Evolutionary conservation across 1,284 basidiomycete species (phyloP).

Genomic region (Ceratobasidium sp.): DNA sequence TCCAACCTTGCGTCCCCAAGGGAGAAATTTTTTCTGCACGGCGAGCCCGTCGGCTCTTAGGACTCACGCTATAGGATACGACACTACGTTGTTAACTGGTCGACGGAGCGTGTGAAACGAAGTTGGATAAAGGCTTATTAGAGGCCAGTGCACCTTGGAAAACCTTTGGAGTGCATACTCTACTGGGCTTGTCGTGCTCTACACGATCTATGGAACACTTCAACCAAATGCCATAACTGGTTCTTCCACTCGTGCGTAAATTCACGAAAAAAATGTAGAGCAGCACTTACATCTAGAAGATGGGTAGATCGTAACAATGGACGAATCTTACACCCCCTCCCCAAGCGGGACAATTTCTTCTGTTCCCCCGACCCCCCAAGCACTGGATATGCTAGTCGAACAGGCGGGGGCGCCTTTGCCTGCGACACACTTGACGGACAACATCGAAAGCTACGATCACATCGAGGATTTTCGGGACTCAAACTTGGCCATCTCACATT

Average conservation of each 20-base stretch:
- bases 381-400: neutral
- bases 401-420: constrained; percentile 16
- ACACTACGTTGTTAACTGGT: too few relatives aligned
- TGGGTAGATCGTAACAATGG: constrained; percentile 31
- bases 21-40: neutral
- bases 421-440: constrained; percentile 1
- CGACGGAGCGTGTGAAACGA: too few relatives aligned
- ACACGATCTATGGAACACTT: constrained; percentile 9
- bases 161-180: too few relatives aligned
- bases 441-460: constrained; percentile 25
- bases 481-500: neutral
- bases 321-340: constrained; percentile 22
- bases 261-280: neutral
- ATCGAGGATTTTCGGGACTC: constrained; percentile 37
- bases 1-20: neutral
- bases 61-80: too few relatives aligned
- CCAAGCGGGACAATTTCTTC: constrained; percentile 34
- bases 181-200: neutral
- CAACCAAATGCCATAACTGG: constrained; percentile 26
- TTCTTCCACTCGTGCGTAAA: constrained; percentile 17
- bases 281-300: constrained; percentile 27
- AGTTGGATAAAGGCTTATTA: too few relatives aligned
- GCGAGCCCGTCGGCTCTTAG: neutral
- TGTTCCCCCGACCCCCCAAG: neutral
- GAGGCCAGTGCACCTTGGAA: too few relatives aligned